A percentile compares a stretch with the other conserved stretches of the same genome.
Conservation (phyloP, 176 grass and related monocot genomes). For the Pontederia crassipes region DNA sequence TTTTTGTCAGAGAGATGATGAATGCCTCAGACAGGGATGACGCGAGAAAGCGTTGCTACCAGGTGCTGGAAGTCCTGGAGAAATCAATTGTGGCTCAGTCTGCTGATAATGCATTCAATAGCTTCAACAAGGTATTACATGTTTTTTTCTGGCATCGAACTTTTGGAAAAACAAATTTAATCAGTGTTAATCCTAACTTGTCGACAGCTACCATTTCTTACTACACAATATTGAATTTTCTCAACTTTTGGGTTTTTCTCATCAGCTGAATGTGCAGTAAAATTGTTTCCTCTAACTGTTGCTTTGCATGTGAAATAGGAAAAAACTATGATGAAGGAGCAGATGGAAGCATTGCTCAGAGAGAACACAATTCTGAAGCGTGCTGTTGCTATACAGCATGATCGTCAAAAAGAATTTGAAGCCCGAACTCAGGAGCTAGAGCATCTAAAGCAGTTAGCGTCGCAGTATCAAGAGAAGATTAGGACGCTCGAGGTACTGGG, state of each 20-base stretch:
- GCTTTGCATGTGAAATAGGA: not conserved
- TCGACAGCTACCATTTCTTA: not conserved
- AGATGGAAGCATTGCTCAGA: not conserved
- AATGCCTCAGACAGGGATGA: not conserved
- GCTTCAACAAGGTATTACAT: not conserved
- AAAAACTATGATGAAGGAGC: not conserved
- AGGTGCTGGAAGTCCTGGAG: not conserved
- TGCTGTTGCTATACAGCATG: not conserved
- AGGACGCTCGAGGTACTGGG: not conserved
- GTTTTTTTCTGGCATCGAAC: not conserved
- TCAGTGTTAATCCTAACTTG: not conserved
- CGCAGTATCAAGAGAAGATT: not conserved
- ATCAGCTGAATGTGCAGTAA: not conserved
- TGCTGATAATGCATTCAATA: not conserved
- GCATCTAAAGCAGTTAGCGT: not conserved
- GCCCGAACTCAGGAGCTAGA: not conserved
- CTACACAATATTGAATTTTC: not conserved
- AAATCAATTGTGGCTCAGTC: not conserved
- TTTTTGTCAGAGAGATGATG: conserved; percentile 1
- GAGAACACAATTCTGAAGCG: not conserved
- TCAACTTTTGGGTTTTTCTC: too few species aligned
- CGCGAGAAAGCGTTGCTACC: not conserved
- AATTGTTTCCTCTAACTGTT: not conserved
- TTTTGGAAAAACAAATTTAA: not conserved
- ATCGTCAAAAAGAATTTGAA: not conserved